Evolutionary conservation across 495 filamentous ascomycete genomes (phyloP), one percentile per base, ranked within the genome.

Genomic region (Rostrohypoxylon terebratum): DNA sequence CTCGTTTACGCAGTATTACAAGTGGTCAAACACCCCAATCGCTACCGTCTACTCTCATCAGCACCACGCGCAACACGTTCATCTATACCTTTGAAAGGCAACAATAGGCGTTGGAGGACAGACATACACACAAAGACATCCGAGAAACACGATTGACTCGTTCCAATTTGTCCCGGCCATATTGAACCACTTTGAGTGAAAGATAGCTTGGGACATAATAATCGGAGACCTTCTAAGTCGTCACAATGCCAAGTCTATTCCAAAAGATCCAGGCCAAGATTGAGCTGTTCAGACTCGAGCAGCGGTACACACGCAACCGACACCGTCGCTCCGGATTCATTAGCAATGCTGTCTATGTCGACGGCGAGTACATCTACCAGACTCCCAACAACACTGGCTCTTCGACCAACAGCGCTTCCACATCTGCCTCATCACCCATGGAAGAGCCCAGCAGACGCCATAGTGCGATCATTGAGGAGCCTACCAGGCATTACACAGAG

Each of bases 271-370:
- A 87, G 72, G 81, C 84, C 59, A 88, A 90, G 83, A 85, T 94
- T 71, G 93, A 97, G 85, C 88, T 97, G 75, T 96, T 94, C 85
- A 92, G 93, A 33, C 89, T 98, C 67, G 94, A 98, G 82, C 91
- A 97, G 81, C 89, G 93, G 51, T 98, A 98, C 84, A 94, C 93
- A 36, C 90, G 90, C 74, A 90, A 93, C 78, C 92, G 92, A 73
- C 78, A 86, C 61, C 90, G 93, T 69, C 93, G 94, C 82, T 93
- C 88, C 61, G 94, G 91, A 66, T 97, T 96, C 81, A 89, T 91
- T 78, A 91, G 88, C 65, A 93, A 93, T 73, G 94, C 93, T 20
- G 87, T 90, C 77, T 98, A 98, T 79, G 90, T 97, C 73, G 92
- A 97, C 79, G 93, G 93, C 78, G 94, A 98, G 82, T 98, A 96